Conservation (phyloP, 106 monocot species). For the Chionographis japonica region DNA sequence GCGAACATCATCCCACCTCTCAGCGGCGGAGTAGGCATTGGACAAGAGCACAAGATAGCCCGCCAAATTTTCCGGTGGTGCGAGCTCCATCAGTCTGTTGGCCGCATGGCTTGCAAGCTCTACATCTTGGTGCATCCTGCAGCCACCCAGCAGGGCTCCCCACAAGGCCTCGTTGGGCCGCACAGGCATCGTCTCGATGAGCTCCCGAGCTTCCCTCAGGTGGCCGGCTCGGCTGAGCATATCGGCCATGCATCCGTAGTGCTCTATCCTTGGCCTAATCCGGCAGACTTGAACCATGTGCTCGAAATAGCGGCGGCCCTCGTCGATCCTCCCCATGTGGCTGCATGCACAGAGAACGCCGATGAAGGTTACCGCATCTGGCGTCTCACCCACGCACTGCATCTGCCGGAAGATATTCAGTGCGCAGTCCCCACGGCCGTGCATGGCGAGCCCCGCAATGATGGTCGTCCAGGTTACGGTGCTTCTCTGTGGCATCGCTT, state of each 20-base stretch:
- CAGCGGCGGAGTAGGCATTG: slow-evolving; percentile 17
- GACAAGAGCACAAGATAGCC: slow-evolving; percentile 29
- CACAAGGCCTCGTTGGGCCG: slow-evolving; percentile 20
- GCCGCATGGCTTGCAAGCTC: slow-evolving; percentile 13
- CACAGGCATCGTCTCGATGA: slow-evolving; percentile 29
- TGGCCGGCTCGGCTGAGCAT: slow-evolving; percentile 28
- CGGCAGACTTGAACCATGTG: slow-evolving; percentile 12
- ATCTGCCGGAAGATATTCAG: slow-evolving; percentile 22
- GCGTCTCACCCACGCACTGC: slow-evolving; percentile 8
- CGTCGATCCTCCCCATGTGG: slow-evolving; percentile 12
- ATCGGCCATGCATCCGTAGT: slow-evolving; percentile 40
- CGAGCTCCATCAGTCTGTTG: slow-evolving; percentile 17
- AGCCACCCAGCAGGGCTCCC: slow-evolving; percentile 28
- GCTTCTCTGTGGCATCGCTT: slow-evolving; percentile 19
- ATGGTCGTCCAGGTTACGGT: slow-evolving; percentile 37
- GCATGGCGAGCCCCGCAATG: slow-evolving; percentile 27
- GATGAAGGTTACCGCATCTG: slow-evolving; percentile 26
- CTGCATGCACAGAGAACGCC: slow-evolving; percentile 30
- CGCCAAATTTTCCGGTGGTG: slow-evolving; percentile 7
- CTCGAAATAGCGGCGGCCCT: slow-evolving; percentile 21
- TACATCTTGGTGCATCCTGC: slow-evolving; percentile 14
- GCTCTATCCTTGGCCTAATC: slow-evolving; percentile 28
- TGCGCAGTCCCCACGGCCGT: slow-evolving; percentile 12
- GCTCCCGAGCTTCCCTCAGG: slow-evolving; percentile 15
- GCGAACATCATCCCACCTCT: slow-evolving; percentile 19